Base-by-base conservation (phyloP, 2,329 filamentous ascomycete species). In the Fusarium hainanense region DNA sequence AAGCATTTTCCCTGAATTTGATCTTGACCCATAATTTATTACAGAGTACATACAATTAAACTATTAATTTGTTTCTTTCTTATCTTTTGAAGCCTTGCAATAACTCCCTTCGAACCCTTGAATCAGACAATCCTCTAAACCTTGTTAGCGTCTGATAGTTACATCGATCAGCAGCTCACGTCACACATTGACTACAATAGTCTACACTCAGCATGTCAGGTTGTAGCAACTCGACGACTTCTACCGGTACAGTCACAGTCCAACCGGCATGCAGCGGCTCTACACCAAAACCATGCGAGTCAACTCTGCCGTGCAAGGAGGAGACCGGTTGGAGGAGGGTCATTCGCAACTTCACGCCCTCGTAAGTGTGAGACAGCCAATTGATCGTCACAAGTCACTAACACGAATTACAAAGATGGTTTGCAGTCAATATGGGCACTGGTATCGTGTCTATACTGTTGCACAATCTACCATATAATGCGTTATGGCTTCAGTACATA, bases 381-480 rank as follows among this genome's bases (percentile, higher is more conserved):
- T 30, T 28, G 14, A 13, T 52, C 20, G 10, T 27, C 4, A n/a
- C 34, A 50, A 46, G 20, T 44, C 42, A 30, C 55, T 66, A 49
- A 71, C 49, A 60, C 27, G n/a, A 25, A 47, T 32, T 28, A 37
- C 30, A 52, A 52, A 82, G 85, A 76, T 89, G 88, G 87, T 89
- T 89, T 74, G 81, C 85, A 4, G 83, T 85, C 32, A 88, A 83
- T 44, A 89, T 92, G 89, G 90, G 90, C 28, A 92, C 90, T 0
- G 90, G 90, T 21, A 87, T 92, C 41, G 87, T 90, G 11, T 87
- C 87, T 3, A 85, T 91, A 41, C 81, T 92, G 21, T 82, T 92
- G 20, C 82, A 87, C 68, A 84, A 85, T 20, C 82, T 92, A 13
- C 90, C 90, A 0, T 92, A 88, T 76, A 84, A 89, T 65, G 82